Evolutionary conservation across 768 basidiomycete genomes (phyloP).

Genomic region (Porpolomopsis calyptriformis): DNA sequence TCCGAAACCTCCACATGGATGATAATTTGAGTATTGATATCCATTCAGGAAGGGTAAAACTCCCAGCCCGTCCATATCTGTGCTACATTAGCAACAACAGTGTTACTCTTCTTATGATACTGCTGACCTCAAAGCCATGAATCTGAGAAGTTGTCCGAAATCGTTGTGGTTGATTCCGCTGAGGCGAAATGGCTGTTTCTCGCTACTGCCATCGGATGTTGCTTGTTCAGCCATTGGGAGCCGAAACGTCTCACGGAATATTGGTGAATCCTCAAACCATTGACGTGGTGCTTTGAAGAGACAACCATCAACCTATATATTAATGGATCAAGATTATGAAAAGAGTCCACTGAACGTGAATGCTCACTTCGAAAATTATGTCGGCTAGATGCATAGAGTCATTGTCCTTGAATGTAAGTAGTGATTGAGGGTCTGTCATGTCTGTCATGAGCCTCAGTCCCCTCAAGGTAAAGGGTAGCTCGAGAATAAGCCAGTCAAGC

Average conservation of each 20-base stretch:
- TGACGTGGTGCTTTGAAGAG: constrained; percentile 30
- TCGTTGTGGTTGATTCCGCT: constrained; percentile 7
- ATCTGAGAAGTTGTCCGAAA: constrained; percentile 5
- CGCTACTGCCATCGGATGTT: constrained; percentile 3
- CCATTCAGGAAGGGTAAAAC: neutral
- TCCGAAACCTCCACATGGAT: constrained; percentile 5
- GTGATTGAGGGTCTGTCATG: too few relatives aligned
- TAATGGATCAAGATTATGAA: too few relatives aligned
- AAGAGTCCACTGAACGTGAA: neutral
- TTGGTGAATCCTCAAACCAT: constrained; percentile 24
- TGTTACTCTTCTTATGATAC: neutral
- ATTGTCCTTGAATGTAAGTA: too few relatives aligned
- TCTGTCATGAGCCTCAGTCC: too few relatives aligned
- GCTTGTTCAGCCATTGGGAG: constrained; percentile 17
- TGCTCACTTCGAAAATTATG: constrained; percentile 3
- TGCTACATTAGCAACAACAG: constrained; percentile 14
- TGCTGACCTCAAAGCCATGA: constrained; percentile 3
- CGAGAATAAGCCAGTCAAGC: too few relatives aligned
- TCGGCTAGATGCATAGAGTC: neutral
- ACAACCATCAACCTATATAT: constrained; percentile 28
- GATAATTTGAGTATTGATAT: constrained; percentile 4
- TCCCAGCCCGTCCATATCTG: neutral
- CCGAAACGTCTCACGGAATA: constrained; percentile 26
- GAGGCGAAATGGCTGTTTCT: constrained; percentile 8
- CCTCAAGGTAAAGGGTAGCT: too few relatives aligned